phyloP scores from a whole-genome alignment of 2,329 filamentous ascomycete species.

The Verticillium albo-atrum region DNA sequence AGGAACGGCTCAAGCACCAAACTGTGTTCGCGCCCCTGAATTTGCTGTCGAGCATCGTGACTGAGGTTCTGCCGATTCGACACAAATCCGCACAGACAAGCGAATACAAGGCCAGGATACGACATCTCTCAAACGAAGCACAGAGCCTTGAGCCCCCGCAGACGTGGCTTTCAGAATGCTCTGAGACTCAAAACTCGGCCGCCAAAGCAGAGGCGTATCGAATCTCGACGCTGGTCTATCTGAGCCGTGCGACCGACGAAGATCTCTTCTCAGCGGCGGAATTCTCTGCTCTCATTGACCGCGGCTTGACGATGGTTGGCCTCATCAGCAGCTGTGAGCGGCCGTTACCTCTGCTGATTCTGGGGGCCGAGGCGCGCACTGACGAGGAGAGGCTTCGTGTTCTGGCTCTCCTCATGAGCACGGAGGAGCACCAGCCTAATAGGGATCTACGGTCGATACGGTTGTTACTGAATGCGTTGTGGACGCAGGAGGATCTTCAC shows the following conservation, averaged over 20 bases:
- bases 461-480: conserved; percentile 20
- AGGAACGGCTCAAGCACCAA: neutral
- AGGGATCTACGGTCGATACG: neutral
- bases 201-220: conserved; percentile 1
- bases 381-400: conserved; percentile 13
- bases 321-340: conserved; percentile 8
- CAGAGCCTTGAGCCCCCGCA: neutral
- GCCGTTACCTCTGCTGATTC: conserved; percentile 16
- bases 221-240: conserved; percentile 4
- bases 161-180: neutral
- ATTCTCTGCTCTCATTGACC: neutral
- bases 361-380: conserved; percentile 17
- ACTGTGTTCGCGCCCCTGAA: conserved; percentile 1
- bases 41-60: neutral
- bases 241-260: conserved; percentile 3
- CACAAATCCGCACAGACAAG: too few relatives aligned
- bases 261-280: neutral
- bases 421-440: conserved; percentile 5
- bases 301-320: neutral
- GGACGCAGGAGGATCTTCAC: conserved; percentile 28
- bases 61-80: neutral
- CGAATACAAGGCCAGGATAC: neutral
- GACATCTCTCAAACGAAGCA: neutral
- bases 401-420: conserved; percentile 19
- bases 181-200: neutral